Evolutionary conservation across 1,139 yeast genomes (phyloP), one percentile per base, ranked within the genome.

Genomic region (Kazachstania sp.): DNA sequence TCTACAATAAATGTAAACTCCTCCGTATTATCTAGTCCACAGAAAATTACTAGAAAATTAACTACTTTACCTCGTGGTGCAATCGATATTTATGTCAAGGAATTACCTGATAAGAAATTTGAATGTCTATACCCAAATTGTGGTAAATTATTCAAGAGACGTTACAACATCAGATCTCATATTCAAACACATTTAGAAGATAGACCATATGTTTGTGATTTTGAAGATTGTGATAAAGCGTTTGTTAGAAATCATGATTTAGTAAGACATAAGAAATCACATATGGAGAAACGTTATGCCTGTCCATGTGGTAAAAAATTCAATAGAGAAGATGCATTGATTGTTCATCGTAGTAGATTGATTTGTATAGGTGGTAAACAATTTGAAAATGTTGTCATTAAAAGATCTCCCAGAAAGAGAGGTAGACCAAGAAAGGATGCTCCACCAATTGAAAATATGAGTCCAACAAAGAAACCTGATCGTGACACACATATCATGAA

Each of bases 171-270:
- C n/a, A 74, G 97, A 51, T 87, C 97, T 0, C 99, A 94, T 64
- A 90, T 94, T 49, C 98, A 94, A 64, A 94, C 98, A 0, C 99
- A 94, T 71, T 70, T 94, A 46, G 83, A 94, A 63, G 98, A 94
- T 65, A 72, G 97, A 48, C 99, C 99, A 1, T 83, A 81, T 67
- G 63, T 65, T 48, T 88, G 97, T 63, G 69, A 74, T 16, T 71
- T 71, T 52, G 78, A 72, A 19, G 78, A 73, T 7, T 92, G 98
- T 63, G 58, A 63, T 1, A 85, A 80, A 57, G 73, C 82, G 1
- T 90, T 88, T 62, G 81, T 81, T 53, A 82, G 88, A 56, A 96
- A 94, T 54, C 98, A 94, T 63, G 99, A 94, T 67, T 72, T 94
- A 57, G 79, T 88, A 50, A 77, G 99, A 51, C 99, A 94, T 61